A percentile compares a stretch with the other conserved stretches of the same genome.
These are phyloP conservation scores for Mortierella sp. DNA, from an alignment of 371 early-diverging fungal species.

Conservation along the genomic window DNA sequence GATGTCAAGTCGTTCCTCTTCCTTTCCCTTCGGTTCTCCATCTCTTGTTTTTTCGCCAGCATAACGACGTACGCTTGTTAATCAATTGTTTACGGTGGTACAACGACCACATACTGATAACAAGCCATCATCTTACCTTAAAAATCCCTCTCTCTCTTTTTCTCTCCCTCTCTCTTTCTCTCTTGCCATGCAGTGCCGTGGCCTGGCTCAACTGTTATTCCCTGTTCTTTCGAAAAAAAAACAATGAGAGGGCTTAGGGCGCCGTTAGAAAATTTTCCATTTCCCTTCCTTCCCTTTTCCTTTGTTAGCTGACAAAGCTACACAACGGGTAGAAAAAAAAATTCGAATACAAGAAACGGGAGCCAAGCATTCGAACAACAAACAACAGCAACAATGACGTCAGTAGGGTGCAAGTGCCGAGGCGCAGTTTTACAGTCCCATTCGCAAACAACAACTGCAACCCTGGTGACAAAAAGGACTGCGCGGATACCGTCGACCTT, in stretches of 20 bases:
- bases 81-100: no score
- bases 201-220: neutral
- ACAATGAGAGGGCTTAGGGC: neutral
- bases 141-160: no score
- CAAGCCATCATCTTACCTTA: no score
- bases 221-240: neutral
- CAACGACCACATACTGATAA: no score
- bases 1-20: neutral
- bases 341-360: no score
- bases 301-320: constrained; percentile 2
- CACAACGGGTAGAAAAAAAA: neutral
- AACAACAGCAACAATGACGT: neutral
- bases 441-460: neutral
- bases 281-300: neutral
- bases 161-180: no score
- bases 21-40: neutral
- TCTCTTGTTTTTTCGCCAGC: neutral
- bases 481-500: neutral
- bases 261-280: neutral
- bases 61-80: no score
- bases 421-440: neutral
- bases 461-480: neutral
- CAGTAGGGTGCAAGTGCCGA: neutral
- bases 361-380: neutral
- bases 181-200: no score